These are phyloP conservation scores for Linnemannia zychae DNA, from an alignment of 192 early-diverging fungal genomes.

Conservation along the genomic window DNA sequence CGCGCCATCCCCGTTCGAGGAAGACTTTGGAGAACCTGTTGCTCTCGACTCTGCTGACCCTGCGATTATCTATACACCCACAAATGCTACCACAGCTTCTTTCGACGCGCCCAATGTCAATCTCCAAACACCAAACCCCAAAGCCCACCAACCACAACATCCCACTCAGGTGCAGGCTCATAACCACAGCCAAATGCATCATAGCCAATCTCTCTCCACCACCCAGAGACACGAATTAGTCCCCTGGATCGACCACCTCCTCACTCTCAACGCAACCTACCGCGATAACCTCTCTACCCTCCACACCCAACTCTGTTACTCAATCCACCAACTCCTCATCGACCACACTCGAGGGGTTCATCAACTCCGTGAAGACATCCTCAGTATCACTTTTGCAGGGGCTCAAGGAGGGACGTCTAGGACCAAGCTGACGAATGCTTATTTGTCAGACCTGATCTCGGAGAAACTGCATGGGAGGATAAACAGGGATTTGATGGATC, in stretches of 20 bases:
- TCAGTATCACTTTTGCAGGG: too few relatives aligned
- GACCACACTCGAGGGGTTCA: background rate
- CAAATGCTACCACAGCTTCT: too few relatives aligned
- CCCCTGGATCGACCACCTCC: background rate
- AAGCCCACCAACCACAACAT: too few relatives aligned
- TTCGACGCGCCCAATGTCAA: too few relatives aligned
- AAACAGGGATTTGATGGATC: background rate
- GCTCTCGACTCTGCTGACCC: too few relatives aligned
- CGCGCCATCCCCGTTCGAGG: too few relatives aligned
- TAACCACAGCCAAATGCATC: too few relatives aligned
- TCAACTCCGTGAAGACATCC: background rate
- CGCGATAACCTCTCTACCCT: background rate
- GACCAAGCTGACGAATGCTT: background rate
- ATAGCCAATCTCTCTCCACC: background rate
- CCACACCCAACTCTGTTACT: background rate
- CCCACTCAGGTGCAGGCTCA: too few relatives aligned
- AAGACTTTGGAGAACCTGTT: too few relatives aligned
- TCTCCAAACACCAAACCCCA: too few relatives aligned
- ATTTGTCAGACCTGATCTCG: background rate
- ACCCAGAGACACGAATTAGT: background rate
- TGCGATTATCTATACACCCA: too few relatives aligned
- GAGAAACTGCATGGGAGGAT: background rate
- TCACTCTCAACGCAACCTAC: constrained; percentile 14
- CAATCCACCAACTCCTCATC: background rate
- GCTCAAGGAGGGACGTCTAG: background rate